Percentiles rank a stretch among this genome's conserved stretches.
Evolutionary conservation across 768 basidiomycete genomes (phyloP).

Genomic region (Serendipita indica): DNA sequence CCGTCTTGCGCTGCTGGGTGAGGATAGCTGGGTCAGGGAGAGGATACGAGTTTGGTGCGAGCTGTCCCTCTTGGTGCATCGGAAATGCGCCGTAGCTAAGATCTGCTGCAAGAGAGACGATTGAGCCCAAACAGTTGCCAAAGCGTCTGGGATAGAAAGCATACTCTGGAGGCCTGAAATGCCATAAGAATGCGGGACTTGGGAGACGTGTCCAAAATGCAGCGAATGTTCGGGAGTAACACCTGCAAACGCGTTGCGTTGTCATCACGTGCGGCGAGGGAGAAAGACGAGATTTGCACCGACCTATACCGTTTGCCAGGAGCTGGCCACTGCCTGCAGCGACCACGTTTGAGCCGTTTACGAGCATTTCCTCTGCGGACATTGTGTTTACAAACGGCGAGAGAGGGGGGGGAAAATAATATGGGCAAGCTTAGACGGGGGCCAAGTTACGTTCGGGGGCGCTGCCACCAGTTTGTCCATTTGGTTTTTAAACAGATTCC

Average conservation of each 20-base stretch:
- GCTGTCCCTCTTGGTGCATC: conserved; percentile 3
- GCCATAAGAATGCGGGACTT: conserved; percentile 4
- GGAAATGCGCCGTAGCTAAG: conserved; percentile 7
- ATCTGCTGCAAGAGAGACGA: not conserved
- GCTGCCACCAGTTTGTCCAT: too few relatives aligned
- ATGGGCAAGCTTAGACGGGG: too few relatives aligned
- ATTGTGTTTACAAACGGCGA: too few relatives aligned
- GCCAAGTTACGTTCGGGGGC: too few relatives aligned
- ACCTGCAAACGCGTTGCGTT: conserved; percentile 9
- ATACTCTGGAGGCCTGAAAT: conserved; percentile 1
- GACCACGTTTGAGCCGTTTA: not conserved
- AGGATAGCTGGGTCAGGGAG: conserved; percentile 6
- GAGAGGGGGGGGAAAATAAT: too few relatives aligned
- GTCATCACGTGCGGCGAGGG: conserved; percentile 9
- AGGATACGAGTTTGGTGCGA: not conserved
- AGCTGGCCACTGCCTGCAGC: not conserved
- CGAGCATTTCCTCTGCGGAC: conserved; percentile 4
- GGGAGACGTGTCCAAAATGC: conserved; percentile 5
- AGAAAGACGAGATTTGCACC: not conserved
- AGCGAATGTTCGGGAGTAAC: conserved; percentile 5
- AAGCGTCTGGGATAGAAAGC: not conserved
- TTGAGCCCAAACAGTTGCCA: not conserved
- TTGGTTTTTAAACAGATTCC: too few relatives aligned
- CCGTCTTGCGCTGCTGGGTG: conserved; percentile 6
- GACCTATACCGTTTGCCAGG: not conserved